Conservation (phyloP, 2,329 filamentous ascomycete species). For the Phaeosphaeria sp. region DNA sequence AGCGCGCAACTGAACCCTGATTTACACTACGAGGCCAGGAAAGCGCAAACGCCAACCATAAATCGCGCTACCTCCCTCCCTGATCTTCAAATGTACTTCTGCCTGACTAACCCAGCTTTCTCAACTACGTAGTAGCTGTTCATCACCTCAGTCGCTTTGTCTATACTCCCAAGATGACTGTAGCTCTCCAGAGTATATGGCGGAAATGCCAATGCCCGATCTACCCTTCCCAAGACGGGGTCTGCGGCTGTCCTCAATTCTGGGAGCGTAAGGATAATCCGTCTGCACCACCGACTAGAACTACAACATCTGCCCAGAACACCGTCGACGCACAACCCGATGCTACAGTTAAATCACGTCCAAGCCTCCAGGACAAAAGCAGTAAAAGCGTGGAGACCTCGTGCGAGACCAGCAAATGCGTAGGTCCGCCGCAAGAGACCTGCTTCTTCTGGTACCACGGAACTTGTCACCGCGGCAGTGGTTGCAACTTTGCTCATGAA, state of each 20-base stretch:
- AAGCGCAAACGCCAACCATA: not conserved
- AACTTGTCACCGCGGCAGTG: constrained; percentile 14
- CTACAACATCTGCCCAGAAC: not conserved
- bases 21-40: not conserved
- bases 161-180: not conserved
- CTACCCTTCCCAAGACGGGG: constrained; percentile 20
- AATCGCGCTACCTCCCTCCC: not conserved
- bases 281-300: not conserved
- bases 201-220: constrained; percentile 10
- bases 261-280: constrained; percentile 16
- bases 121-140: too few relatives aligned
- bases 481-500: constrained; percentile 22
- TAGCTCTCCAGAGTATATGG: not conserved
- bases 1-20: not conserved
- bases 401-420: constrained; percentile 2
- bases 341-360: not conserved
- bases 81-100: too few relatives aligned
- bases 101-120: too few relatives aligned
- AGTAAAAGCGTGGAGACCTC: not conserved
- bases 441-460: constrained; percentile 41
- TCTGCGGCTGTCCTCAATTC: constrained; percentile 36
- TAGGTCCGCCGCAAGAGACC: constrained; percentile 24
- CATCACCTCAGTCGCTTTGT: too few relatives aligned
- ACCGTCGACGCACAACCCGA: not conserved
- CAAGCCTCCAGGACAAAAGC: not conserved